Evolutionary conservation across 106 monocot species (phyloP).

Genomic region (Phalaenopsis equestris): DNA sequence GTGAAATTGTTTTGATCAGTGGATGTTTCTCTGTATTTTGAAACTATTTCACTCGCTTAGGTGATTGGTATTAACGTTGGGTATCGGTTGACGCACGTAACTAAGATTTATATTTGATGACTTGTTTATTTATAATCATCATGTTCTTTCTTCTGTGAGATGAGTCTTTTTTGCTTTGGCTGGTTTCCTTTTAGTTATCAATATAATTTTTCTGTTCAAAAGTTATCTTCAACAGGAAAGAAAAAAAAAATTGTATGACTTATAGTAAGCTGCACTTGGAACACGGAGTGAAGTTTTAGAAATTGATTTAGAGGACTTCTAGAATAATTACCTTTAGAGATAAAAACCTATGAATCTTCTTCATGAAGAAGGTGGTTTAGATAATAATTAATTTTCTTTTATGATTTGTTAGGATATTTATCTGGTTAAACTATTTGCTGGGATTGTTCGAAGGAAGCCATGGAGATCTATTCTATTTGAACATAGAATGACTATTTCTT

Average conservation of each 20-base stretch:
- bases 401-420: background rate
- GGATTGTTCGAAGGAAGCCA: background rate
- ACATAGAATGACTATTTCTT: background rate
- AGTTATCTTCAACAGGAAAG: background rate
- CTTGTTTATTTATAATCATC: background rate
- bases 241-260: background rate
- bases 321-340: background rate
- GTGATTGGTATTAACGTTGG: background rate
- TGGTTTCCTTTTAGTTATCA: background rate
- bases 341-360: background rate
- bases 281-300: background rate
- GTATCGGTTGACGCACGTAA: background rate
- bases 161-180: background rate
- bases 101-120: background rate
- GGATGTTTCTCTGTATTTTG: background rate
- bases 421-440: background rate
- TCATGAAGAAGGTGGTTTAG: background rate
- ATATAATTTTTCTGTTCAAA: background rate
- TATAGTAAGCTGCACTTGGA: background rate
- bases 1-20: background rate
- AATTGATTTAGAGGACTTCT: background rate
- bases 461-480: background rate
- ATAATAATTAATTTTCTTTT: background rate
- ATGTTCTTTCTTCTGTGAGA: background rate
- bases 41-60: background rate